A percentile compares a stretch with the other conserved stretches of the same genome.
Conservation (phyloP, 1,284 basidiomycete species). For the Leccinum fuscescens region DNA sequence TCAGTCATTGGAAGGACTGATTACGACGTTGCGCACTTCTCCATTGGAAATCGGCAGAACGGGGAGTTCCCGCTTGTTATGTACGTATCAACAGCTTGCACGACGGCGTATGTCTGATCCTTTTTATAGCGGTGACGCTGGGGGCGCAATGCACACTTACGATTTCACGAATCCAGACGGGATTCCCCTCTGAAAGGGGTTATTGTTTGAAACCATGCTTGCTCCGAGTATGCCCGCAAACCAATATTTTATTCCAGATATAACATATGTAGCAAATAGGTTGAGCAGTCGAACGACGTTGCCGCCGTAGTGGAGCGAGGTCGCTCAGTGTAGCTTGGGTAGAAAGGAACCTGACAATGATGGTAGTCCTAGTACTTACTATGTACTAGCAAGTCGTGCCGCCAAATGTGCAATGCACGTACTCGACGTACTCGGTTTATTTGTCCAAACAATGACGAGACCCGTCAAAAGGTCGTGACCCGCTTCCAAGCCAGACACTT, state of each 20-base stretch:
- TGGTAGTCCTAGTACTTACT: neutral
- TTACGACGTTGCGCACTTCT: slow-evolving; percentile 59
- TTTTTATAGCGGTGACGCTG: slow-evolving; percentile 28
- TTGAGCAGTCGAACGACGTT: neutral
- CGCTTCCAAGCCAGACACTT: slow-evolving; percentile 11
- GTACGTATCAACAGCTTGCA: slow-evolving; percentile 41
- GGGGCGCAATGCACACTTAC: slow-evolving; percentile 33
- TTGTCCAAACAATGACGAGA: slow-evolving; percentile 32
- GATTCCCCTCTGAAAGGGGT: slow-evolving; percentile 13
- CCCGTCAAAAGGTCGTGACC: slow-evolving; percentile 8
- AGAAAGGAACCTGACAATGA: neutral
- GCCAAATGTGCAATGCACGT: neutral
- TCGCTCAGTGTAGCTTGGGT: neutral
- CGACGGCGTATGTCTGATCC: slow-evolving; percentile 11
- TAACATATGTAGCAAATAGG: slow-evolving; percentile 2
- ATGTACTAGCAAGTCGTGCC: neutral
- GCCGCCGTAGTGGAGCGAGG: neutral
- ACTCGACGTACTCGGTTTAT: slow-evolving; percentile 15
- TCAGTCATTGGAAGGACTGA: slow-evolving; percentile 47
- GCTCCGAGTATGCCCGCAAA: slow-evolving; percentile 10
- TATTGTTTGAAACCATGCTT: neutral
- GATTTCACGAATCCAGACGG: slow-evolving; percentile 28
- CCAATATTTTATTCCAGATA: slow-evolving; percentile 4
- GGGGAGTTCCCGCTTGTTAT: slow-evolving; percentile 58
- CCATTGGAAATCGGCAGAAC: slow-evolving; percentile 51